phyloP scores from a whole-genome alignment of 495 filamentous ascomycete species.

The Neurospora intermedia region DNA sequence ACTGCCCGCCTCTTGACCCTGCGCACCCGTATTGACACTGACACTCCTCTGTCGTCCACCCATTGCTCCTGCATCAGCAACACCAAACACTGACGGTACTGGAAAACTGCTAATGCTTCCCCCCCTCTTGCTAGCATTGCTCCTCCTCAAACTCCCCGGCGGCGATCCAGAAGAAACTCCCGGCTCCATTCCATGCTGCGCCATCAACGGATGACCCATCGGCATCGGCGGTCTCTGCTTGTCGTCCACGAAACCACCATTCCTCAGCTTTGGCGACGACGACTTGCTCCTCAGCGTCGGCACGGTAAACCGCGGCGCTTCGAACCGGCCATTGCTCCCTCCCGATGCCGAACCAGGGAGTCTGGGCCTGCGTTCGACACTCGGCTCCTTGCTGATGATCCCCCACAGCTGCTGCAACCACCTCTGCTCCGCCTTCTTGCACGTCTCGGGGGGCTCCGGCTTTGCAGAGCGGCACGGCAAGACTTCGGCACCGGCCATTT shows the following conservation, averaged over 20 bases:
- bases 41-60: background rate
- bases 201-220: constrained; percentile 1
- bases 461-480: constrained; percentile 24
- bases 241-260: background rate
- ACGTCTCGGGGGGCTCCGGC: constrained; percentile 2
- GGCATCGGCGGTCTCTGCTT: background rate
- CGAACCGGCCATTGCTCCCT: constrained; percentile 11
- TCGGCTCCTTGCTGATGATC: constrained; percentile 13
- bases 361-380: background rate
- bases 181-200: background rate
- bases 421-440: constrained; percentile 18
- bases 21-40: background rate
- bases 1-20: background rate
- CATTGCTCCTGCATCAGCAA: background rate
- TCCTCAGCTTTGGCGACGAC: background rate
- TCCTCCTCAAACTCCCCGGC: constrained; percentile 6
- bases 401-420: constrained; percentile 22
- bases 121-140: constrained; percentile 7
- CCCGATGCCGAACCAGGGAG: background rate
- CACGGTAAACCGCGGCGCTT: constrained; percentile 15
- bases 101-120: background rate
- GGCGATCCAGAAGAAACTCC: background rate
- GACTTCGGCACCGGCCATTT: constrained; percentile 27
- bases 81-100: background rate
- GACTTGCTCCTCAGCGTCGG: background rate